phyloP scores from a whole-genome alignment of 2,329 filamentous ascomycete species.

The Calonectria ilicicola region DNA sequence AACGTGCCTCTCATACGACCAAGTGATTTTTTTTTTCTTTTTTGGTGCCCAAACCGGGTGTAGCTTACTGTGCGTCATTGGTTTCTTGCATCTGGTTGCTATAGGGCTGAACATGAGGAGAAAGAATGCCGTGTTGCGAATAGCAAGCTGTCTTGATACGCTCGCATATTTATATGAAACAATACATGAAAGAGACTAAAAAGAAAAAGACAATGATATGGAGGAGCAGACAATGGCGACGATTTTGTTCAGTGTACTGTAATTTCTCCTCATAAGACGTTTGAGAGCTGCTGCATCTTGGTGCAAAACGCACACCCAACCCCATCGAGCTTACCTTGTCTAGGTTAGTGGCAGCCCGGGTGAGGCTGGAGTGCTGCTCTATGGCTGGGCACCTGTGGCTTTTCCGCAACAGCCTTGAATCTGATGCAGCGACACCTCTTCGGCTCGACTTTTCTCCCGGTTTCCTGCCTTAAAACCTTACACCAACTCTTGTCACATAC shows the following conservation, averaged over 20 bases:
- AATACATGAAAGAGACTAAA: not conserved
- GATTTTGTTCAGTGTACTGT: not conserved
- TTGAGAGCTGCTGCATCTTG: too few species aligned
- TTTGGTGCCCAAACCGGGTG: too few species aligned
- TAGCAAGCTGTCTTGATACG: not conserved
- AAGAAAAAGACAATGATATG: not conserved
- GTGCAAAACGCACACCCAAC: not conserved
- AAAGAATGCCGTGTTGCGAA: not conserved
- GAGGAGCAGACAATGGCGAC: not conserved
- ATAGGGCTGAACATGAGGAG: not conserved
- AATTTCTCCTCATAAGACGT: too few species aligned
- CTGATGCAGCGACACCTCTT: slow-evolving; percentile 29
- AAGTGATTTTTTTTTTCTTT: too few species aligned
- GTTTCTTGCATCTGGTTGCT: not conserved
- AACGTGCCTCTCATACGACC: too few species aligned
- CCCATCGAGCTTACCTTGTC: not conserved
- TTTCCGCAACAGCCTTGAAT: not conserved
- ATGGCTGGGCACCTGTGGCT: slow-evolving; percentile 22
- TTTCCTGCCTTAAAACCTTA: slow-evolving; percentile 29
- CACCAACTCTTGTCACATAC: slow-evolving; percentile 25
- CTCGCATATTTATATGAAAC: not conserved
- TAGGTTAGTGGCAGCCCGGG: not conserved
- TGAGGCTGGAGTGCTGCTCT: slow-evolving; percentile 3
- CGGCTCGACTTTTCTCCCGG: slow-evolving; percentile 35
- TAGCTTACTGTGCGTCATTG: not conserved